These are phyloP conservation scores for Malassezia brasiliensis DNA, from an alignment of 1,284 basidiomycete genomes.

Conservation along the genomic window DNA sequence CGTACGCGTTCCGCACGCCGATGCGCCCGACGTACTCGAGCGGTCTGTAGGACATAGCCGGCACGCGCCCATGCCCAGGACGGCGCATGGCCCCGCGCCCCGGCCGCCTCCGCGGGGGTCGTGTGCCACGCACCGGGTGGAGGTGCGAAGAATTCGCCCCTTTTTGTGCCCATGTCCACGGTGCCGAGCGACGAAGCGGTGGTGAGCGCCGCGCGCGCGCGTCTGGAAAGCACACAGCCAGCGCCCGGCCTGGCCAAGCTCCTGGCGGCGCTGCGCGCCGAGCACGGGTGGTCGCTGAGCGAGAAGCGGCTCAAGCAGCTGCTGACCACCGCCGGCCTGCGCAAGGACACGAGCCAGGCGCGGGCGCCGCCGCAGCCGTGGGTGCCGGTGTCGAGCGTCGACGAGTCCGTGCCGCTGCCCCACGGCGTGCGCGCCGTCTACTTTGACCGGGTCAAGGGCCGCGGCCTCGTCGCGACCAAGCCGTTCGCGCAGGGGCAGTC, in stretches of 20 bases:
- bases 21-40: background rate
- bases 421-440: slow-evolving; percentile 56
- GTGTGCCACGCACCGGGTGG: too few species aligned
- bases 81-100: too few species aligned
- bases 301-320: slow-evolving; percentile 21
- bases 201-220: slow-evolving; percentile 16
- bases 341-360: background rate
- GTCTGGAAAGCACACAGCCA: background rate
- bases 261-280: slow-evolving; percentile 21
- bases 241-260: slow-evolving; percentile 19
- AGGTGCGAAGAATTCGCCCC: background rate
- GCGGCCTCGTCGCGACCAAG: slow-evolving; percentile 66
- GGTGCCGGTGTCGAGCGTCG: slow-evolving; percentile 30
- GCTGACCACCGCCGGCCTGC: slow-evolving; percentile 16
- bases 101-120: too few species aligned
- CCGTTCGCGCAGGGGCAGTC: slow-evolving; percentile 62
- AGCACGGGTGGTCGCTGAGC: slow-evolving; percentile 29
- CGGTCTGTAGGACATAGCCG: background rate
- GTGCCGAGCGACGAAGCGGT: slow-evolving; percentile 20
- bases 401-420: slow-evolving; percentile 23
- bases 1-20: background rate
- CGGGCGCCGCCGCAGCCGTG: background rate
- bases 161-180: background rate
- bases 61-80: too few species aligned
- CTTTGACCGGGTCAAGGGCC: slow-evolving; percentile 66